Conservation (phyloP, 129 eudicot genomes). For the Lactuca sativa region DNA sequence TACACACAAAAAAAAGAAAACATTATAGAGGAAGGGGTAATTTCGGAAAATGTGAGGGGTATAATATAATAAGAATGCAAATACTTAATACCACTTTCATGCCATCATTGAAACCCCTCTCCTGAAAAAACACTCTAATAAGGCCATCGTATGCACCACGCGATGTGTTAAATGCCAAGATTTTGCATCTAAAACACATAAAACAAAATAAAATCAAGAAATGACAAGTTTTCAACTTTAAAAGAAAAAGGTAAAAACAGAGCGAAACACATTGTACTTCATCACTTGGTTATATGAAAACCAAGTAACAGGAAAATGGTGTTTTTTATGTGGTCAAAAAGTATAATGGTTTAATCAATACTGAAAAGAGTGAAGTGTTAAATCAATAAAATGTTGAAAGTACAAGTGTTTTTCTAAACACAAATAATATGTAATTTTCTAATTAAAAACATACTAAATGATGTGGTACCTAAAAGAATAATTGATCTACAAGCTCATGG, state of each 20-base stretch:
- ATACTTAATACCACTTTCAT: constrained; percentile 49
- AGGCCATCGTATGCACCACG: constrained; percentile 56
- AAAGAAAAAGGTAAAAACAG: neutral
- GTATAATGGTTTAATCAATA: too few species aligned
- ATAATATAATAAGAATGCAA: too few species aligned
- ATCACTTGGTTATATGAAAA: too few species aligned
- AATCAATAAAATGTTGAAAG: too few species aligned
- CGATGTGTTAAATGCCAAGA: constrained; percentile 77
- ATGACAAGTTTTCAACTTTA: neutral
- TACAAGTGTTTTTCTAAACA: neutral
- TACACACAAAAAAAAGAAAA: too few species aligned
- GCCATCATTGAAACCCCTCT: constrained; percentile 51
- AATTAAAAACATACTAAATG: neutral
- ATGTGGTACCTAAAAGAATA: constrained; percentile 62
- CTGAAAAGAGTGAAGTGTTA: too few species aligned
- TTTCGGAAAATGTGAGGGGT: too few species aligned
- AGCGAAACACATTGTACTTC: too few species aligned
- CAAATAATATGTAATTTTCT: neutral
- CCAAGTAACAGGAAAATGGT: too few species aligned
- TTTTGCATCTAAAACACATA: constrained; percentile 68
- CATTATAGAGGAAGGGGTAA: too few species aligned
- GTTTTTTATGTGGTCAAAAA: too few species aligned
- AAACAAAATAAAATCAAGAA: constrained; percentile 9
- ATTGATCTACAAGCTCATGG: constrained; percentile 51
- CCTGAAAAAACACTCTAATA: constrained; percentile 47